Conservation (phyloP, 2,329 filamentous ascomycete species). For the Colletotrichum coccodes region DNA sequence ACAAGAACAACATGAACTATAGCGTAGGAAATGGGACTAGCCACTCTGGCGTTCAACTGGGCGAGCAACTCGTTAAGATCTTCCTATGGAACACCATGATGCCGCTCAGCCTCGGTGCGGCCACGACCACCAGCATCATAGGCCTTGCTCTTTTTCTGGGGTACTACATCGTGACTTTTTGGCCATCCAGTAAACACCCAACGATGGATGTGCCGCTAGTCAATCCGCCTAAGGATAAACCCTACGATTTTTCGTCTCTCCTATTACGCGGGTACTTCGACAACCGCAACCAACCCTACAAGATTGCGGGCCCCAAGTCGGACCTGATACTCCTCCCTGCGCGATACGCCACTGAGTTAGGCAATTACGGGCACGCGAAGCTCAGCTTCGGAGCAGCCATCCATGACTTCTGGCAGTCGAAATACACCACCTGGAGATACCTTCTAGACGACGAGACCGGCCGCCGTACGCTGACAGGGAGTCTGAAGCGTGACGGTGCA, state of each 20-base stretch:
- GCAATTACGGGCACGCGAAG: background rate
- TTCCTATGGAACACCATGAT: no score
- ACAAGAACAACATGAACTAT: no score
- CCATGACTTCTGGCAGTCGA: slow-evolving; percentile 9
- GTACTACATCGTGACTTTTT: no score
- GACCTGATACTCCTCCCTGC: background rate
- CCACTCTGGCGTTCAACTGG: no score
- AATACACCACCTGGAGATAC: slow-evolving; percentile 15
- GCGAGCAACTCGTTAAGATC: no score
- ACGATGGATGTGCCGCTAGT: background rate
- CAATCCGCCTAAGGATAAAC: background rate
- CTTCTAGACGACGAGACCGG: slow-evolving; percentile 13
- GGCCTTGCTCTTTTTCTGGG: no score
- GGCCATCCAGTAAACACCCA: no score
- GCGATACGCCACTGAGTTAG: slow-evolving; percentile 3
- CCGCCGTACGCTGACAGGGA: slow-evolving; percentile 1
- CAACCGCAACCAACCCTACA: background rate
- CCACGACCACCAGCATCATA: no score
- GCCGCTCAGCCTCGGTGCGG: no score
- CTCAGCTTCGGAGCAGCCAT: slow-evolving; percentile 12
- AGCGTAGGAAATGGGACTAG: no score
- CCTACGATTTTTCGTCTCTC: background rate
- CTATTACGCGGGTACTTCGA: background rate
- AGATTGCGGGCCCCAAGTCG: slow-evolving; percentile 3
- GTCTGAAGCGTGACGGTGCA: background rate